phyloP scores from a whole-genome alignment of 2,329 filamentous ascomycete genomes.

The Basipetospora chlamydospora region DNA sequence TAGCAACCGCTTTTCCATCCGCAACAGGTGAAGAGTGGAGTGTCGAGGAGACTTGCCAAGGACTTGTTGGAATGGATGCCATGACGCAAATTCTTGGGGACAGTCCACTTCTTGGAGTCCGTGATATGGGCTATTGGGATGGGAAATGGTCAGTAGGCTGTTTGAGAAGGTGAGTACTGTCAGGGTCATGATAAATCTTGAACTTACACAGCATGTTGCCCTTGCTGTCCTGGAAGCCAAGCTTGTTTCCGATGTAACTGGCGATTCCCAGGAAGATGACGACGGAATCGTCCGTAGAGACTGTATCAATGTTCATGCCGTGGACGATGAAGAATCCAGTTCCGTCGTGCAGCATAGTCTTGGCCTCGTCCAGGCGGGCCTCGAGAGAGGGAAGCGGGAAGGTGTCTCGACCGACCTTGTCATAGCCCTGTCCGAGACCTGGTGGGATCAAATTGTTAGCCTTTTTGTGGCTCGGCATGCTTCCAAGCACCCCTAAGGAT shows the following conservation, averaged over 20 bases:
- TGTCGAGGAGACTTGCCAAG: slow-evolving; percentile 20
- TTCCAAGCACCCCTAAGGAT: too few relatives aligned
- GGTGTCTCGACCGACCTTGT: too few relatives aligned
- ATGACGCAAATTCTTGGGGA: slow-evolving; percentile 27
- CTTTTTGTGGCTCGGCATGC: too few relatives aligned
- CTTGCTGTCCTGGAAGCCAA: slow-evolving; percentile 34
- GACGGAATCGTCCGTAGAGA: slow-evolving; percentile 37
- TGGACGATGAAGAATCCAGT: slow-evolving; percentile 38
- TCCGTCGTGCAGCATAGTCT: slow-evolving; percentile 23
- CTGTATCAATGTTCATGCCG: slow-evolving; percentile 32
- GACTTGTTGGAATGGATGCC: slow-evolving; percentile 32
- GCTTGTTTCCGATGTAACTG: slow-evolving; percentile 37
- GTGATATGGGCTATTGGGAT: slow-evolving; percentile 30
- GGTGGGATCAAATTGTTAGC: too few relatives aligned
- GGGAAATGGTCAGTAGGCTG: background rate
- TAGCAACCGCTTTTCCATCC: slow-evolving; percentile 20
- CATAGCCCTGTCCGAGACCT: too few relatives aligned
- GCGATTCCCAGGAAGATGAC: slow-evolving; percentile 42
- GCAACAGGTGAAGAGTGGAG: too few relatives aligned
- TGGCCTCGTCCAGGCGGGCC: slow-evolving; percentile 18
- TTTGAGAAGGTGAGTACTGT: too few relatives aligned
- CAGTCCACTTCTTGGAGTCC: slow-evolving; percentile 28
- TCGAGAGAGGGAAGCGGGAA: slow-evolving; percentile 28
- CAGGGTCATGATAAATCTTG: background rate
- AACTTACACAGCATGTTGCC: slow-evolving; percentile 24